These are phyloP conservation scores for Puya raimondii DNA, from an alignment of 176 grass and related monocot genomes.

Conservation along the genomic window DNA sequence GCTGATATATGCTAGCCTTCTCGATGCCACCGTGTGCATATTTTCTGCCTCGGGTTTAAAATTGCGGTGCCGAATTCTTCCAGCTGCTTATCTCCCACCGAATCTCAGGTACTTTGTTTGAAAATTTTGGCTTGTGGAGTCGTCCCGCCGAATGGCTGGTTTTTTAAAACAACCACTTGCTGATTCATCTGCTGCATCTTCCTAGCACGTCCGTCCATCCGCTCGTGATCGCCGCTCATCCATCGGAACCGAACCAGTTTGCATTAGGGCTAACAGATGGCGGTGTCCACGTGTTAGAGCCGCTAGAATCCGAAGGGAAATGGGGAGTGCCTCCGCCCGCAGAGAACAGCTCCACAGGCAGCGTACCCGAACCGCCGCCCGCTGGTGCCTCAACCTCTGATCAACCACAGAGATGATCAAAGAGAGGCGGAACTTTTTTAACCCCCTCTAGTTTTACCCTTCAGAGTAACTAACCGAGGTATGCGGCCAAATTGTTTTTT, in stretches of 20 bases:
- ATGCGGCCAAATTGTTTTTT: background rate
- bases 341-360: conserved; percentile 84
- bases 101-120: conserved; percentile 59
- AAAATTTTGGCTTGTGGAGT: background rate
- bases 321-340: conserved; percentile 80
- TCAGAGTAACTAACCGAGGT: conserved; percentile 64
- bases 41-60: conserved; percentile 74
- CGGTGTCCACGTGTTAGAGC: conserved; percentile 75
- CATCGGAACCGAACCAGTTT: conserved; percentile 82
- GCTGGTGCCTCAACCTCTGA: conserved; percentile 72
- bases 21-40: conserved; percentile 82
- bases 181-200: conserved; percentile 29
- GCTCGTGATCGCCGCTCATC: conserved; percentile 85
- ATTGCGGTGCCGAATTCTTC: conserved; percentile 81
- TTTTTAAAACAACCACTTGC: background rate
- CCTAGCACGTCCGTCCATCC: conserved; percentile 69
- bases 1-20: conserved; percentile 84
- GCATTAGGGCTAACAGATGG: conserved; percentile 85
- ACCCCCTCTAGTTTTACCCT: conserved; percentile 21
- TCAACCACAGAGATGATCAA: conserved; percentile 53
- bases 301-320: conserved; percentile 82
- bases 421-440: conserved; percentile 23
- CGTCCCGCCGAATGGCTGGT: no score
- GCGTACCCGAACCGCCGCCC: conserved; percentile 41
- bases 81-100: conserved; percentile 64